These are phyloP conservation scores for Colletotrichum horii DNA, from an alignment of 2,329 filamentous ascomycete genomes.

Conservation along the genomic window DNA sequence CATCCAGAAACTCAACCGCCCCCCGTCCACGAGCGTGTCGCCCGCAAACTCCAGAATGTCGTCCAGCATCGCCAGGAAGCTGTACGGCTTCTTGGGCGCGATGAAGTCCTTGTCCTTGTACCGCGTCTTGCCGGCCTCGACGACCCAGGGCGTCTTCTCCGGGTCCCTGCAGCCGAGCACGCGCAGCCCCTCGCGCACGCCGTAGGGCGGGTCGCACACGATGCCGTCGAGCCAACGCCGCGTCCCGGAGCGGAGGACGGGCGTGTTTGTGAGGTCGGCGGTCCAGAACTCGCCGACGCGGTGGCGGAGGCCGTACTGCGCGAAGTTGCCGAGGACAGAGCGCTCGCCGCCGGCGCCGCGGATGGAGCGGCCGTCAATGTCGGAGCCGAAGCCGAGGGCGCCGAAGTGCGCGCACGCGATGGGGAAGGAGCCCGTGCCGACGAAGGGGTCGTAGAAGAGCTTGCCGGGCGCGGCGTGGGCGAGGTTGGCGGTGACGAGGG, in stretches of 20 bases:
- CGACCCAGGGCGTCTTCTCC: conserved; percentile 61
- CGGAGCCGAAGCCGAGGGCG: conserved; percentile 81
- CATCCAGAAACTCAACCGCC: conserved; percentile 95
- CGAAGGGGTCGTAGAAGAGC: conserved; percentile 93
- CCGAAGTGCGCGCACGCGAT: conserved; percentile 92
- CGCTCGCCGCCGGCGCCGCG: conserved; percentile 68
- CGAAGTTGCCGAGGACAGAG: conserved; percentile 73
- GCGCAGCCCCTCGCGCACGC: conserved; percentile 88
- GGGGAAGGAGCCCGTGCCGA: conserved; percentile 92
- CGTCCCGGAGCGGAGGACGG: conserved; percentile 58
- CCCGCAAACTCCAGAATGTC: conserved; percentile 87
- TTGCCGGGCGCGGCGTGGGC: conserved; percentile 82
- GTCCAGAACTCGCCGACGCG: conserved; percentile 80
- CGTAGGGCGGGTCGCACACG: conserved; percentile 94
- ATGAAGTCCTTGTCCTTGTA: conserved; percentile 78
- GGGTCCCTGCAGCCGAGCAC: conserved; percentile 81
- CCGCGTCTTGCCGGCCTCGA: conserved; percentile 72
- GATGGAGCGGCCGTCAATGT: conserved; percentile 92
- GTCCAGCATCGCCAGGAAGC: conserved; percentile 87
- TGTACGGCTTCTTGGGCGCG: conserved; percentile 89
- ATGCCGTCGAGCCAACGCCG: conserved; percentile 80
- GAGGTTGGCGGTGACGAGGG: conserved; percentile 90
- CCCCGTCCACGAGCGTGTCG: conserved; percentile 76
- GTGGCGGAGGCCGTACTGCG: conserved; percentile 75
- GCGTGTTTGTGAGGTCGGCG: conserved; percentile 87